A percentile compares a stretch with the other conserved stretches of the same genome.
phyloP scores from a whole-genome alignment of 2,329 filamentous ascomycete genomes.

The Colletotrichum tofieldiae region DNA sequence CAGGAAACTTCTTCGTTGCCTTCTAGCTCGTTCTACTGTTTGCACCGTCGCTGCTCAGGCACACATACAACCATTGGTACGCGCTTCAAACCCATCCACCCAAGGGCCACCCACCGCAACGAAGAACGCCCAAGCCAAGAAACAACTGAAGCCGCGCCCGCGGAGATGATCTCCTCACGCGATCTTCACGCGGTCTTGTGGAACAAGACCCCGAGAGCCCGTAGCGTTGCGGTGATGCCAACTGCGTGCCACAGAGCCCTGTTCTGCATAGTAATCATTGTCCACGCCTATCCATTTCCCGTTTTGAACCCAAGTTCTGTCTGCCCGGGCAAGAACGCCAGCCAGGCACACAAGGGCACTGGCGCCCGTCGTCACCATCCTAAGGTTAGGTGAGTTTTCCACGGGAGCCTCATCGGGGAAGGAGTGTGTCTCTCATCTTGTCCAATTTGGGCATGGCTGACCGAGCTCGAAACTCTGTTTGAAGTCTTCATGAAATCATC shows the following conservation, averaged over 20 bases:
- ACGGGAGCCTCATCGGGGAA: background rate
- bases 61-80: background rate
- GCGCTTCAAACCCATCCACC: background rate
- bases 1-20: conserved; percentile 40
- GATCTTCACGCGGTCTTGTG: conserved; percentile 5
- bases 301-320: conserved; percentile 5
- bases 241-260: background rate
- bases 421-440: conserved; percentile 27
- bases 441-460: conserved; percentile 12
- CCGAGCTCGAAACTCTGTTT: conserved; percentile 5
- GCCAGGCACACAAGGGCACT: conserved; percentile 1
- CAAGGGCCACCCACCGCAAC: background rate
- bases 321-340: conserved; percentile 17
- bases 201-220: conserved; percentile 27
- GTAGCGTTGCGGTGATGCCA: background rate
- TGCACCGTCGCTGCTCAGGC: conserved; percentile 6
- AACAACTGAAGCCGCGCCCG: conserved; percentile 23
- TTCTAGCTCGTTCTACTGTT: conserved; percentile 36
- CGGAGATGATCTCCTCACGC: conserved; percentile 4
- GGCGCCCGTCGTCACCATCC: conserved; percentile 3
- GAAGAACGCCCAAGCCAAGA: background rate
- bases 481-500: conserved; percentile 1
- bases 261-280: conserved; percentile 7
- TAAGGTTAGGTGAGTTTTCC: background rate
- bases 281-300: conserved; percentile 14